Evolutionary conservation across 164 flowering plant species (phyloP), one percentile per base, ranked within the genome.

Genomic region (Piper betle): DNA sequence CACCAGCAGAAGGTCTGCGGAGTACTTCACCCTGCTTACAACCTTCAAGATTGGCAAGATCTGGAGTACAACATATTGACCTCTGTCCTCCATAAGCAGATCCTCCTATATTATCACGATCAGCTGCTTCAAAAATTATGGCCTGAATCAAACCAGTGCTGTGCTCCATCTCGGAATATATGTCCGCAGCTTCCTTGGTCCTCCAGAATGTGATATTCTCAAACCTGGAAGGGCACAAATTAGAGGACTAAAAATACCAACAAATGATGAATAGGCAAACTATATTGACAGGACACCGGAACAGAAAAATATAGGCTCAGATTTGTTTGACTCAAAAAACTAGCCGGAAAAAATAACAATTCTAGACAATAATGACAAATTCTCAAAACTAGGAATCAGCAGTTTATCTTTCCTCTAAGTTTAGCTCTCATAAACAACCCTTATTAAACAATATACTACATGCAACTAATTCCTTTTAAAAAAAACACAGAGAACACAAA

Each of bases 81-180:
- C 96, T 79, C 60, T 87, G 97, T 39, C 98, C 97, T 60, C 96
- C 96, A 78, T 93, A 93, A 40, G 94, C 91, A 43, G 96, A 87
- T 53, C 98, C 98, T 57, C 98, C 98, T 66, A 93, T 90, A 63
- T 77, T 77, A 64, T 90, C 86, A n/a, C 97, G 84, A 72, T 93
- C 96, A 68, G 88, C 82, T 2, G 90, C 94, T 76, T 90, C 97
- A 77, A 93, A 90, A 39, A 93, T 80, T 42, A 90, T 70, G 16
- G 80, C 84, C 71, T 93, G 96, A 43, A 93, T 66, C 71, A 86
- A 62, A 20, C 96, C 94, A 6, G 78, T 75, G 65, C 72, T 77
- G 40, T 74, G 81, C 46, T 77, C 82, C 81, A 58, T 71, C 2
- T 66, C 62, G 56, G 86, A 69, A 53, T 75, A 82, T 69, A 72